Evolutionary conservation across 768 basidiomycete genomes (phyloP).

Genomic region (Macrolepiota albuminosa): DNA sequence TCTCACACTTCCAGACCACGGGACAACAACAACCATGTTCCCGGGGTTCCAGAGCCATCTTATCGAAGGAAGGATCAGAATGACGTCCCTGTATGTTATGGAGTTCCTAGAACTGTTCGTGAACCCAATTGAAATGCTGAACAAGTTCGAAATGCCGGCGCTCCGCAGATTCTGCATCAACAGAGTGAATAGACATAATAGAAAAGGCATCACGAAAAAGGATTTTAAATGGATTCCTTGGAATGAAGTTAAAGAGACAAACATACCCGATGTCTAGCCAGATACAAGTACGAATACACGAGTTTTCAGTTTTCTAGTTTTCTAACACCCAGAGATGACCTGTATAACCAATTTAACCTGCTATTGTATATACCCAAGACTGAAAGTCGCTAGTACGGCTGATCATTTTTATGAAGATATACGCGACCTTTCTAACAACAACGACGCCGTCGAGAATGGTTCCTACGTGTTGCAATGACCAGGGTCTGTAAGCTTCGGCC

Average conservation of each 20-base stretch:
- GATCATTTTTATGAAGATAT: neutral
- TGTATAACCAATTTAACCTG: no score
- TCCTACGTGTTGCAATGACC: neutral
- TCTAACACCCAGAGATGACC: no score
- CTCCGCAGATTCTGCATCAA: neutral
- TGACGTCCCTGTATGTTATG: neutral
- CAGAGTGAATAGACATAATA: no score
- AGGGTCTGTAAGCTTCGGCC: no score
- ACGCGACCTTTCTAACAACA: neutral
- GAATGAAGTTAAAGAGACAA: neutral
- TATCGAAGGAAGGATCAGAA: neutral
- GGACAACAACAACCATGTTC: neutral
- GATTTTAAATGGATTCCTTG: neutral
- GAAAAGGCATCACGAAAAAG: neutral
- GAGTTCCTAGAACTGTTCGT: neutral
- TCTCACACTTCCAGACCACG: neutral
- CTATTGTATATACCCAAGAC: neutral
- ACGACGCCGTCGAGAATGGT: no score
- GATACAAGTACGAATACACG: neutral
- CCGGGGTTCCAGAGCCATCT: neutral
- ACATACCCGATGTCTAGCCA: neutral
- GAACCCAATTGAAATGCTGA: neutral
- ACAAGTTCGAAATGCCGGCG: neutral
- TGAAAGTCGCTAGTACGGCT: neutral
- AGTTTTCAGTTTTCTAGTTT: neutral